Base-by-base conservation (phyloP, 2,329 filamentous ascomycete species). In the Diaporthe humulicola region DNA sequence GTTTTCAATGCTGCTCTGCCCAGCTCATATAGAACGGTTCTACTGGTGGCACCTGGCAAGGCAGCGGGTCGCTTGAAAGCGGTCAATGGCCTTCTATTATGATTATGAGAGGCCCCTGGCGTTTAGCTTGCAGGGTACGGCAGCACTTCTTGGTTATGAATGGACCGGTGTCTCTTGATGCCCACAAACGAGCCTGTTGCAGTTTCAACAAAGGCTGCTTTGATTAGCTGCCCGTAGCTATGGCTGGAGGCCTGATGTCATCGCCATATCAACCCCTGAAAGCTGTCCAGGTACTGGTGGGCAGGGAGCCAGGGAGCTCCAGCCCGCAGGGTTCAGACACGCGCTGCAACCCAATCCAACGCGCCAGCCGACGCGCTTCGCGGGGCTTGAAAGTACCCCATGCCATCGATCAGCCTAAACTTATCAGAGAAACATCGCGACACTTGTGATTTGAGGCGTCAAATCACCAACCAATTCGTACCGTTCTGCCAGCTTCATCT, bases 141-240 rank as follows among this genome's bases (percentile, higher is more conserved):
- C 19, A 58, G 38, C 69, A 38, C n/a, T 33, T 58, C 40, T 40
- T 42, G 50, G 40, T 67, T 50, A 66, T 74, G 60, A 57, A 74
- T 50, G 48, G 30, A 71, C 36, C 38, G 70, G 28, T 45, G 25
- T 48, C 22, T 33, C 54, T 71, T 33, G 38, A 25, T 30, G 54
- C 15, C 19, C 57, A 22, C 25, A 56, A 30, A 7, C 60, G 17
- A 42, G 25, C 60, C 64, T 69, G 64, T 69, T 54, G 15, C 48
- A 28, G 48, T 28, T 17, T 54, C 64, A 9, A 69, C 64, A 69
- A 69, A 67, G 61, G 48, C 64, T 22, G 30, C 64, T 67, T 52
- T 67, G 64, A 67, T 67, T 67, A 67, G 64, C 64, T 67, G 30
- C 9, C 38, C 38, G 25, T 25, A 50, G 64, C n/a, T 33, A 8